These are phyloP conservation scores for Larix sibirica DNA, from an alignment of 83 land plant species.

Conservation along the genomic window DNA sequence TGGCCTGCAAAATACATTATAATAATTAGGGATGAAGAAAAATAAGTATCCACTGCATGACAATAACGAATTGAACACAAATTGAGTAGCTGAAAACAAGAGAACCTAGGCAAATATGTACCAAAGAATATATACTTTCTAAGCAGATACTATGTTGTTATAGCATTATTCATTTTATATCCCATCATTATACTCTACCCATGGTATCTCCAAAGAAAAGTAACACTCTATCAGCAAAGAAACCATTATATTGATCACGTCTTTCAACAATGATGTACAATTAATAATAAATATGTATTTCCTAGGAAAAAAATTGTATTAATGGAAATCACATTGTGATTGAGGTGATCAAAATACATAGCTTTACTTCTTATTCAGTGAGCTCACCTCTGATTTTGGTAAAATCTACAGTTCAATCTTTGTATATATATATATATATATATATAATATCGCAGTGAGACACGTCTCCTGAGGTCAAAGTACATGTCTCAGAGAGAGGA, in stretches of 20 bases:
- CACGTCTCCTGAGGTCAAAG: too few species aligned
- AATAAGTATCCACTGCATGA: not conserved
- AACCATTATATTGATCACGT: not conserved
- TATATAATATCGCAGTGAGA: too few species aligned
- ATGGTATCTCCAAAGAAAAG: not conserved
- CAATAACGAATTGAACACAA: not conserved
- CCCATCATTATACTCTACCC: not conserved
- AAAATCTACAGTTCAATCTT: too few species aligned
- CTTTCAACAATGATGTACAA: not conserved
- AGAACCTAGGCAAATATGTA: not conserved
- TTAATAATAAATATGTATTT: too few species aligned
- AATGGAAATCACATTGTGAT: too few species aligned
- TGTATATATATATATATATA: too few species aligned
- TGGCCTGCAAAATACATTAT: slow-evolving; percentile 47
- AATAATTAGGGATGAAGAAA: not conserved
- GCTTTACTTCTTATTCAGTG: too few species aligned
- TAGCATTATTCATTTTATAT: too few species aligned
- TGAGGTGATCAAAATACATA: too few species aligned
- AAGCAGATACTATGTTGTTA: not conserved
- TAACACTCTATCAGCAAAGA: not conserved
- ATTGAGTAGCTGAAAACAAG: not conserved
- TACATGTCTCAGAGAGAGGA: too few species aligned
- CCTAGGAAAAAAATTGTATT: too few species aligned
- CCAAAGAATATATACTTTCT: not conserved
- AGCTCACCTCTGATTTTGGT: too few species aligned